Evolutionary conservation across 2,329 filamentous ascomycete genomes (phyloP).

Genomic region (Arthrobotrys conoides): DNA sequence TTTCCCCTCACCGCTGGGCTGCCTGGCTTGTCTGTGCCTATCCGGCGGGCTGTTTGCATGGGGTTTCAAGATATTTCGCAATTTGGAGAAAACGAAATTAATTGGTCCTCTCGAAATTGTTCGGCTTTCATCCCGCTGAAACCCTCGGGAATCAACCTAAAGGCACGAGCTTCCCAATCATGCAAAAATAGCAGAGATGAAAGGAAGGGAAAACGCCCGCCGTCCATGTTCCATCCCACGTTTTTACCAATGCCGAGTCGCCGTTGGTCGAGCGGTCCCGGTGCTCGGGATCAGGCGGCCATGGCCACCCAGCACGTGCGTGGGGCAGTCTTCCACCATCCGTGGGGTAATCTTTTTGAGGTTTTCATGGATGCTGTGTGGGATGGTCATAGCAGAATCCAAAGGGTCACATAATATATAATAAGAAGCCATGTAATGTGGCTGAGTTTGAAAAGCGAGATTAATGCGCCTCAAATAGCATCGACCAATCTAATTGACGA

Average conservation of each 20-base stretch:
- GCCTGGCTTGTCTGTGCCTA: slow-evolving; percentile 19
- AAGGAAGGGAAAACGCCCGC: not conserved
- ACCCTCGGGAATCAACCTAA: slow-evolving; percentile 34
- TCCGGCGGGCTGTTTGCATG: slow-evolving; percentile 28
- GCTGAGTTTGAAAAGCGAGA: slow-evolving; percentile 28
- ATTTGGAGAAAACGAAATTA: slow-evolving; percentile 19
- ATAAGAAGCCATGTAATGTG: not conserved
- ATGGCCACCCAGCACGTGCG: slow-evolving; percentile 27
- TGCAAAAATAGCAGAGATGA: slow-evolving; percentile 32
- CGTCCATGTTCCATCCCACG: slow-evolving; percentile 34
- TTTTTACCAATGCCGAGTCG: slow-evolving; percentile 32
- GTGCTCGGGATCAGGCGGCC: slow-evolving; percentile 45
- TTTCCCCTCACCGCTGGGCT: slow-evolving; percentile 9
- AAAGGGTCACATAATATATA: slow-evolving; percentile 11
- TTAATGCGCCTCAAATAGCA: slow-evolving; percentile 30
- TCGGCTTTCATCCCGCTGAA: slow-evolving; percentile 35
- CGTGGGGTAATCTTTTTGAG: slow-evolving; percentile 11
- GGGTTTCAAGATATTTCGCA: slow-evolving; percentile 15
- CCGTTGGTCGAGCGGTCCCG: slow-evolving; percentile 36
- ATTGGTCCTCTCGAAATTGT: slow-evolving; percentile 17
- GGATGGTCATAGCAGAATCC: not conserved
- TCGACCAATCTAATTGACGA: slow-evolving; percentile 6
- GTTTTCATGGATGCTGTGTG: not conserved
- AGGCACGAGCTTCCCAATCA: slow-evolving; percentile 23
- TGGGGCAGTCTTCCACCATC: slow-evolving; percentile 1